phyloP scores from a whole-genome alignment of 495 filamentous ascomycete genomes.

The Terfezia boudieri region DNA sequence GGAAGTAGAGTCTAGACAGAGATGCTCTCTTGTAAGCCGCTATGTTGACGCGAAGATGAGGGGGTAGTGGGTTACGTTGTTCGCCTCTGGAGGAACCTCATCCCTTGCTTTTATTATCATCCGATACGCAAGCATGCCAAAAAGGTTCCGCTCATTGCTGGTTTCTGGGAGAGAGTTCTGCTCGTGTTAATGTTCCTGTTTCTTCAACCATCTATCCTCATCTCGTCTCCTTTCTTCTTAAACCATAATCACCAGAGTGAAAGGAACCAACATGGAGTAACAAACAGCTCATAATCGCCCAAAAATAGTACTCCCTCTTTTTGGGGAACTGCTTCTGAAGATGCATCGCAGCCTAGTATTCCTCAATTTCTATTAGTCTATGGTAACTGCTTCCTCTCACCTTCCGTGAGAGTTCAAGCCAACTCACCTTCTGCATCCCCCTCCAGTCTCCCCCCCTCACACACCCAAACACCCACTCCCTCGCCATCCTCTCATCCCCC shows the following conservation, averaged over 20 bases:
- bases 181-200: constrained; percentile 1
- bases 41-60: no score
- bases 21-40: no score
- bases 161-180: constrained; percentile 21
- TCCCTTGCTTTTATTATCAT: constrained; percentile 34
- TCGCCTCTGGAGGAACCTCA: constrained; percentile 26
- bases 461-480: constrained; percentile 30
- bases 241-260: not conserved
- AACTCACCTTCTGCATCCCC: constrained; percentile 29
- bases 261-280: constrained; percentile 17
- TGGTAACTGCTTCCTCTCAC: constrained; percentile 23
- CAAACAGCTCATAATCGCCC: constrained; percentile 32
- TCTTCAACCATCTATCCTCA: not conserved
- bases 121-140: constrained; percentile 35
- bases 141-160: constrained; percentile 31
- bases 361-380: constrained; percentile 31
- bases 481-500: constrained; percentile 29
- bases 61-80: not conserved
- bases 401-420: constrained; percentile 7
- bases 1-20: constrained; percentile 10
- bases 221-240: no score
- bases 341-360: constrained; percentile 36
- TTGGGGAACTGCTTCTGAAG: constrained; percentile 36
- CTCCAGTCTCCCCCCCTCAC: constrained; percentile 31
- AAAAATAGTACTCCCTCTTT: constrained; percentile 34